Evolutionary conservation across 495 filamentous ascomycete genomes (phyloP).

Genomic region (Neurospora sp.): DNA sequence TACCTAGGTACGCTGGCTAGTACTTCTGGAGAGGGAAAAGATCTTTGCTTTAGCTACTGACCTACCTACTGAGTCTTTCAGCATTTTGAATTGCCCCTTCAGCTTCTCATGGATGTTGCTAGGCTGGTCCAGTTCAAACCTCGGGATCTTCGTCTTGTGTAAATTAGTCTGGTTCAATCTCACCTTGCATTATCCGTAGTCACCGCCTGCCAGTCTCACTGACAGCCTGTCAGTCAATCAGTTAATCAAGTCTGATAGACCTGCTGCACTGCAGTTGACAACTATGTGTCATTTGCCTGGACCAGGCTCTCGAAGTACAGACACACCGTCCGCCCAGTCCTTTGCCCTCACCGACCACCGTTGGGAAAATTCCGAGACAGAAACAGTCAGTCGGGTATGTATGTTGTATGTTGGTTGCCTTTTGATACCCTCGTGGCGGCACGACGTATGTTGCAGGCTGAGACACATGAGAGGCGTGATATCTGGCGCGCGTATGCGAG

Average conservation of each 20-base stretch:
- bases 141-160: background rate
- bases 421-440: background rate
- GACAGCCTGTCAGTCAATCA: background rate
- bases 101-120: background rate
- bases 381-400: background rate
- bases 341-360: background rate
- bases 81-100: too few species aligned
- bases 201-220: background rate
- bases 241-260: background rate
- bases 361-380: background rate
- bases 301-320: background rate
- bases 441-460: background rate
- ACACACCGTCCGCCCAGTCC: background rate
- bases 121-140: too few species aligned
- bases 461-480: background rate
- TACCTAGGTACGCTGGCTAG: too few species aligned
- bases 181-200: background rate
- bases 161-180: background rate
- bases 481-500: background rate
- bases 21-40: too few species aligned
- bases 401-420: background rate
- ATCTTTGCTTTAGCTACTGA: too few species aligned
- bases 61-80: too few species aligned
- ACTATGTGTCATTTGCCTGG: background rate
- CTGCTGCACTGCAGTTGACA: background rate